These are phyloP conservation scores for Oryza longistaminata DNA, from an alignment of 176 grass and related monocot species.

Conservation along the genomic window DNA sequence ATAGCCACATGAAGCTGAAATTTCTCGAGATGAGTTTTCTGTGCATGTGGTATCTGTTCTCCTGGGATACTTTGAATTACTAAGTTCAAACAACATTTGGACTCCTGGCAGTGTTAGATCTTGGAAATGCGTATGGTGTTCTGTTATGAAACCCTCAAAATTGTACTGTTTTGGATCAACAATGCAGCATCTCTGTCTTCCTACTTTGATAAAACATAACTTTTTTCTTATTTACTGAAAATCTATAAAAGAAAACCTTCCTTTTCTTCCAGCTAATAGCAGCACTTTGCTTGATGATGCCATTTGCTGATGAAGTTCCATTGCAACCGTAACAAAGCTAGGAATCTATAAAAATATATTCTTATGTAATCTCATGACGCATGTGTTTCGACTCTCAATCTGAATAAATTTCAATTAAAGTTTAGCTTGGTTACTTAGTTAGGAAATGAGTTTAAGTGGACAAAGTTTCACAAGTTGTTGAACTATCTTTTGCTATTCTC, in stretches of 20 bases:
- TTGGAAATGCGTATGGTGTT: not conserved
- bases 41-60: not conserved
- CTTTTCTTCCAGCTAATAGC: not conserved
- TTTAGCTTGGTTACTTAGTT: not conserved
- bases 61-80: not conserved
- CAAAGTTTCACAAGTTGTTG: not conserved
- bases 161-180: not conserved
- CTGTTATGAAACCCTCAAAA: not conserved
- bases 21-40: not conserved
- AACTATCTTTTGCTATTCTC: not conserved
- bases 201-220: not conserved
- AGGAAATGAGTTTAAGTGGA: not conserved
- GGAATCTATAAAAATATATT: not conserved
- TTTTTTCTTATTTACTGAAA: not conserved
- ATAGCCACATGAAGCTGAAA: not conserved
- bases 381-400: not conserved
- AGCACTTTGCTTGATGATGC: not conserved
- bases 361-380: not conserved
- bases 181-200: not conserved
- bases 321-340: not conserved
- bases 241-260: not conserved
- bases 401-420: not conserved
- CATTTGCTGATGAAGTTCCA: not conserved
- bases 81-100: not conserved
- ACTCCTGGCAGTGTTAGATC: not conserved